phyloP scores from a whole-genome alignment of 257 asterid genomes.

The Cynanchum wilfordii region DNA sequence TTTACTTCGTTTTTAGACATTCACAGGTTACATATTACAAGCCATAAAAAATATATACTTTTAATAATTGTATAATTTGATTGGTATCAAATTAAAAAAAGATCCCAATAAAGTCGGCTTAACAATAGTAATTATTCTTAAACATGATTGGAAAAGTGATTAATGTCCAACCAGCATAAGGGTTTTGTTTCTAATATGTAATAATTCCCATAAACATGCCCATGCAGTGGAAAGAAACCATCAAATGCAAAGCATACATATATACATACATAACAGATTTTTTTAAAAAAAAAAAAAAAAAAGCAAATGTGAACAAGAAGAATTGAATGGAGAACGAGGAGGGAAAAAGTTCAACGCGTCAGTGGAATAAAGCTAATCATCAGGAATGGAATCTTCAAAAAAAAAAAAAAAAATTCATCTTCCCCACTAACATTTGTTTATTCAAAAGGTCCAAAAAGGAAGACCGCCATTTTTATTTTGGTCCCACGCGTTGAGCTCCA shows the following conservation, averaged over 20 bases:
- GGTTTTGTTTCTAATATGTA: not conserved
- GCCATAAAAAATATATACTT: too few species aligned
- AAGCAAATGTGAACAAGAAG: conserved; percentile 26
- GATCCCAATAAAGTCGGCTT: not conserved
- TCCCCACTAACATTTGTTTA: not conserved
- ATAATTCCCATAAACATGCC: not conserved
- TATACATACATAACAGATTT: not conserved
- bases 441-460: conserved; percentile 1
- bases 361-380: conserved; percentile 9
- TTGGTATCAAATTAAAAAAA: too few species aligned
- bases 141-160: not conserved
- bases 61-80: too few species aligned
- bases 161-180: too few species aligned
- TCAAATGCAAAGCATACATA: too few species aligned
- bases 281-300: not conserved
- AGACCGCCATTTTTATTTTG: conserved; percentile 7
- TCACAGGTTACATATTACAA: too few species aligned
- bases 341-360: conserved; percentile 20
- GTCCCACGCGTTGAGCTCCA: conserved; percentile 26
- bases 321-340: conserved; percentile 1
- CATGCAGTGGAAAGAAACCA: conserved; percentile 1
- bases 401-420: too few species aligned
- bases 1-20: too few species aligned
- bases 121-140: not conserved
- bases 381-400: not conserved